phyloP scores from a whole-genome alignment of 2,329 filamentous ascomycete species.

The Ophiocordyceps camponoti-leonardi region DNA sequence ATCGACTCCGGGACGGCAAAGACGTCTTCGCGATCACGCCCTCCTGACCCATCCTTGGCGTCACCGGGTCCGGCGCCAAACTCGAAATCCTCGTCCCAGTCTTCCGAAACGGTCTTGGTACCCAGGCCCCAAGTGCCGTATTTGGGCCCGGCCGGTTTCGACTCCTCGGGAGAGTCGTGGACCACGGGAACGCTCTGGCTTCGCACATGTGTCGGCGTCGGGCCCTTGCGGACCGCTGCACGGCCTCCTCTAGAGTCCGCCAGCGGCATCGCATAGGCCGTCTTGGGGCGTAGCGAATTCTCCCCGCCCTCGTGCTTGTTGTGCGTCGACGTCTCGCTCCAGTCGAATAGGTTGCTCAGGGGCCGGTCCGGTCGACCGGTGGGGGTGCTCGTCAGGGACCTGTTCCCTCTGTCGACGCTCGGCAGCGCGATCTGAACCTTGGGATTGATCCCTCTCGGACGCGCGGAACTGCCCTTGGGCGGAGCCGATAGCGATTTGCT shows the following conservation, averaged over 20 bases:
- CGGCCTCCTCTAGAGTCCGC: conserved; percentile 54
- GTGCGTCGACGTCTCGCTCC: conserved; percentile 48
- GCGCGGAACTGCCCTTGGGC: conserved; percentile 29
- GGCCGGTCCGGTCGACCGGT: conserved; percentile 25
- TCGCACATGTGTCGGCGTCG: conserved; percentile 53
- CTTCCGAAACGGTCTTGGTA: conserved; percentile 66
- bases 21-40: conserved; percentile 14
- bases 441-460: conserved; percentile 33
- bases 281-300: conserved; percentile 48
- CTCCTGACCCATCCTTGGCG: conserved; percentile 19
- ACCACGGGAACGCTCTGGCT: conserved; percentile 68
- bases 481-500: conserved; percentile 44
- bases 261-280: conserved; percentile 61
- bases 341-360: conserved; percentile 59
- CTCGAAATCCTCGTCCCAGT: conserved; percentile 84
- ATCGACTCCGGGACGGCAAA: conserved; percentile 53
- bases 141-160: conserved; percentile 41
- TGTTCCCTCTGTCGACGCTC: conserved; percentile 30
- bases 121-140: conserved; percentile 71
- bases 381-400: conserved; percentile 6
- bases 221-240: conserved; percentile 45
- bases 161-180: conserved; percentile 41
- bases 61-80: conserved; percentile 39
- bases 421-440: conserved; percentile 36
- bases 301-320: conserved; percentile 44